These are phyloP conservation scores for Aspergillus fructus DNA, from an alignment of 2,329 filamentous ascomycete genomes.

Conservation along the genomic window DNA sequence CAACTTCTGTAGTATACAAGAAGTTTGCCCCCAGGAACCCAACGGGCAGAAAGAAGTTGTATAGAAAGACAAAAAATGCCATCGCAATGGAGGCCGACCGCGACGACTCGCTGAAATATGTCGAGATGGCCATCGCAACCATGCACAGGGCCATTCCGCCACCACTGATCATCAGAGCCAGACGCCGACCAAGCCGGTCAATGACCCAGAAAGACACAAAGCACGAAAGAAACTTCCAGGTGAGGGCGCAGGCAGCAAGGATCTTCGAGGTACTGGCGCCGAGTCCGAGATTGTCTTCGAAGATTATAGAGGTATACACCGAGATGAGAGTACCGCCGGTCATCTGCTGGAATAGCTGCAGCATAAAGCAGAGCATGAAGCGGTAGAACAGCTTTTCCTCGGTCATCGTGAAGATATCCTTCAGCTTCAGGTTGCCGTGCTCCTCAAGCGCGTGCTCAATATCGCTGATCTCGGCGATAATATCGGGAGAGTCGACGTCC, in stretches of 20 bases:
- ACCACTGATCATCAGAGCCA: slow-evolving; percentile 10
- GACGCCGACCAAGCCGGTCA: slow-evolving; percentile 13
- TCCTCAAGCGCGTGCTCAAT: slow-evolving; percentile 47
- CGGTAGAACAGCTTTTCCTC: slow-evolving; percentile 51
- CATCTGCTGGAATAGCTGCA: slow-evolving; percentile 48
- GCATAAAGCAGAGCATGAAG: slow-evolving; percentile 47
- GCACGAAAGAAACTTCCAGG: slow-evolving; percentile 13
- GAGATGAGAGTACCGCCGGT: slow-evolving; percentile 34
- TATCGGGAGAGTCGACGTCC: slow-evolving; percentile 30
- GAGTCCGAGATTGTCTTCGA: slow-evolving; percentile 10
- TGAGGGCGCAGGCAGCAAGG: slow-evolving; percentile 9
- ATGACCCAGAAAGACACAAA: slow-evolving; percentile 10
- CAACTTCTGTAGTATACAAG: slow-evolving; percentile 8
- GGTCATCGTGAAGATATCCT: slow-evolving; percentile 41
- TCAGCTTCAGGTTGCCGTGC: slow-evolving; percentile 41
- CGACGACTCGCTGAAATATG: not conserved
- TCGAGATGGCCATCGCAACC: slow-evolving; percentile 12
- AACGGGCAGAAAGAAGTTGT: slow-evolving; percentile 6
- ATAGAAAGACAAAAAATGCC: slow-evolving; percentile 6
- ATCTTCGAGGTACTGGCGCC: not conserved
- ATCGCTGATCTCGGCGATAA: slow-evolving; percentile 46
- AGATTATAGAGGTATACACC: slow-evolving; percentile 36
- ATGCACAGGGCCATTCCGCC: slow-evolving; percentile 13
- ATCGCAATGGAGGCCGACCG: not conserved
- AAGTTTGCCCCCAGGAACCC: slow-evolving; percentile 7